These are phyloP conservation scores for Pseudevernia furfuracea DNA, from an alignment of 495 filamentous ascomycete species.

Conservation along the genomic window DNA sequence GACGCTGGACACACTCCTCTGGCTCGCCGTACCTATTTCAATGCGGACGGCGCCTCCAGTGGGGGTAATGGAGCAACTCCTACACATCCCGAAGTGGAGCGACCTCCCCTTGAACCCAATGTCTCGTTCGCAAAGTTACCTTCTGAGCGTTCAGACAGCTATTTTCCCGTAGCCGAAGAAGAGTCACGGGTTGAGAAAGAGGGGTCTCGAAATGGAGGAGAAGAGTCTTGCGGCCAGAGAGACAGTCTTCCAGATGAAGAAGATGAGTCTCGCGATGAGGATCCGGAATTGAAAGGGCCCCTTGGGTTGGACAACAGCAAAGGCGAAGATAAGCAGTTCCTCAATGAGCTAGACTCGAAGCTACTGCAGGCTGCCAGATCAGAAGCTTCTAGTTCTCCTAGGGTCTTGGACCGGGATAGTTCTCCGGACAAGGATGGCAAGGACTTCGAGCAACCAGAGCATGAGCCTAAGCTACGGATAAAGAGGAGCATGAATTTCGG, in stretches of 20 bases:
- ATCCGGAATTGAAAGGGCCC: conserved; percentile 21
- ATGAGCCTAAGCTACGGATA: conserved; percentile 19
- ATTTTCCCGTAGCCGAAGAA: conserved; percentile 15
- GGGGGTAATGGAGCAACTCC: conserved; percentile 12
- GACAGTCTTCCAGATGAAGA: too few relatives aligned
- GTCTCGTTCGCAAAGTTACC: conserved; percentile 13
- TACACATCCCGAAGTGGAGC: conserved; percentile 9
- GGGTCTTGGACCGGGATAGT: conserved; percentile 19
- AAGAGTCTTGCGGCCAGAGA: not conserved
- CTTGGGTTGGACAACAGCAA: conserved; percentile 22
- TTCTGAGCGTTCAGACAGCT: conserved; percentile 25
- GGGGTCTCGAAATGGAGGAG: not conserved
- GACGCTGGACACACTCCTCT: conserved; percentile 27
- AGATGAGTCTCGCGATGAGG: conserved; percentile 13
- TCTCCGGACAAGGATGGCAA: conserved; percentile 14
- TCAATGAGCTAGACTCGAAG: conserved; percentile 24
- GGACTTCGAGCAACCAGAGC: conserved; percentile 23
- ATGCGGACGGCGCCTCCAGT: conserved; percentile 16
- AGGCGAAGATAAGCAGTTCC: conserved; percentile 20
- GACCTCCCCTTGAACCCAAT: conserved; percentile 15
- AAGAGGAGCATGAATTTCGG: conserved; percentile 30
- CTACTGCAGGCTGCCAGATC: conserved; percentile 19
- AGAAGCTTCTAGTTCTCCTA: not conserved
- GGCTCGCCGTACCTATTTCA: conserved; percentile 11
- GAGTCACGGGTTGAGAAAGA: not conserved